Conservation (phyloP, 2,329 filamentous ascomycete species). For the Phaeosphaeriaceae sp. region DNA sequence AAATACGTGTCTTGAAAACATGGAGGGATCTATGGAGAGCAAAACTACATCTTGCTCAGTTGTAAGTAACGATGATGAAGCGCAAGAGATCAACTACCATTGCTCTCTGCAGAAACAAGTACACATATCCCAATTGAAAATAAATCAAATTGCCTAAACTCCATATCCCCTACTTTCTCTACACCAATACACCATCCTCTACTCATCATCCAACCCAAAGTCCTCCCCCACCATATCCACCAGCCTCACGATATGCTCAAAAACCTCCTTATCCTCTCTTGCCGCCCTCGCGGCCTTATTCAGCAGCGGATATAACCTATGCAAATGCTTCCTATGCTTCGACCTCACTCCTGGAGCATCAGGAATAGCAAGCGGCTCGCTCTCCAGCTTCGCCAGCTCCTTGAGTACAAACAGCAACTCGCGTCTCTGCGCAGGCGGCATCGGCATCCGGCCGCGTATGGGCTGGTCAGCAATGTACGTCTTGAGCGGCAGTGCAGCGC, state of each 20-base stretch:
- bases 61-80: too few species aligned
- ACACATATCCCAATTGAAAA: neutral
- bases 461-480: conserved; percentile 91
- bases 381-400: conserved; percentile 70
- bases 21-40: too few species aligned
- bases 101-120: too few species aligned
- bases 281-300: conserved; percentile 68
- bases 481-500: conserved; percentile 80
- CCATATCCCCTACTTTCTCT: neutral
- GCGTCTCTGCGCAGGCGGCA: conserved; percentile 79
- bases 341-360: conserved; percentile 41
- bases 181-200: neutral
- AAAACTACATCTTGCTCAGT: too few species aligned
- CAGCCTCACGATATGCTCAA: conserved; percentile 51
- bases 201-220: conserved; percentile 41
- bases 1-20: too few species aligned
- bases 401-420: conserved; percentile 78
- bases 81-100: too few species aligned
- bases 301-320: conserved; percentile 80
- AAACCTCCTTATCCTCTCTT: conserved; percentile 67
- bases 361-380: conserved; percentile 74
- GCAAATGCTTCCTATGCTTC: conserved; percentile 71
- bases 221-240: conserved; percentile 50
- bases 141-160: neutral
- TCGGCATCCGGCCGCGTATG: conserved; percentile 84